phyloP scores from a whole-genome alignment of 257 asterid species.

The Rauvolfia tetraphylla region DNA sequence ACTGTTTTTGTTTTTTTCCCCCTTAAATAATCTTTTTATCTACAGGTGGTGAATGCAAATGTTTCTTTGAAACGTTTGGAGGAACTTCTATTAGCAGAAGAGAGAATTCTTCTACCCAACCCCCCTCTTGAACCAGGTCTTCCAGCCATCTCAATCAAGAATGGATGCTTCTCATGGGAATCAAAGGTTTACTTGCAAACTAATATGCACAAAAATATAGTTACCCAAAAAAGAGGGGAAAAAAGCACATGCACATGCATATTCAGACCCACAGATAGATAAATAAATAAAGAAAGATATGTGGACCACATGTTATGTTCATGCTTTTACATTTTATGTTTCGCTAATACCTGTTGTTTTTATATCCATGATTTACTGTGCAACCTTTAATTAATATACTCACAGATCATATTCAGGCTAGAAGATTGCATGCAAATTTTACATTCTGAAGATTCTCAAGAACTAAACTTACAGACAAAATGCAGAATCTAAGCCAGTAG shows the following conservation, averaged over 20 bases:
- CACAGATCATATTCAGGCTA: neutral
- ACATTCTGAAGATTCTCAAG: neutral
- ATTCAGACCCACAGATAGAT: neutral
- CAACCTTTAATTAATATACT: too few relatives aligned
- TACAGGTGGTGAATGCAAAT: slow-evolving; percentile 83
- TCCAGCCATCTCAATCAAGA: slow-evolving; percentile 86
- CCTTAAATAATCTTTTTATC: slow-evolving; percentile 3
- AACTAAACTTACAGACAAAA: neutral
- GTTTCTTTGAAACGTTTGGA: slow-evolving; percentile 88
- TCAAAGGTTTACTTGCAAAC: slow-evolving; percentile 48
- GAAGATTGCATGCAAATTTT: neutral
- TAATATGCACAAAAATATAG: neutral
- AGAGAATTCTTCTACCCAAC: slow-evolving; percentile 70
- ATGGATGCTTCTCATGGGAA: slow-evolving; percentile 94
- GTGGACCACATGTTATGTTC: neutral
- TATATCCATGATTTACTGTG: neutral
- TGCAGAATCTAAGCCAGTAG: neutral
- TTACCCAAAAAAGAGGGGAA: too few relatives aligned
- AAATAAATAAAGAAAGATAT: neutral
- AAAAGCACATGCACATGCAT: neutral
- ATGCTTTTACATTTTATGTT: neutral
- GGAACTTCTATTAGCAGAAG: slow-evolving; percentile 85
- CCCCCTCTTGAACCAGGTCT: slow-evolving; percentile 72
- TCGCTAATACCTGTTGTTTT: neutral
- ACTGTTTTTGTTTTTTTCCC: neutral